Evolutionary conservation across 371 early-diverging fungal species (phyloP), one percentile per base, ranked within the genome.

Genomic region (Lichtheimia corymbifera): DNA sequence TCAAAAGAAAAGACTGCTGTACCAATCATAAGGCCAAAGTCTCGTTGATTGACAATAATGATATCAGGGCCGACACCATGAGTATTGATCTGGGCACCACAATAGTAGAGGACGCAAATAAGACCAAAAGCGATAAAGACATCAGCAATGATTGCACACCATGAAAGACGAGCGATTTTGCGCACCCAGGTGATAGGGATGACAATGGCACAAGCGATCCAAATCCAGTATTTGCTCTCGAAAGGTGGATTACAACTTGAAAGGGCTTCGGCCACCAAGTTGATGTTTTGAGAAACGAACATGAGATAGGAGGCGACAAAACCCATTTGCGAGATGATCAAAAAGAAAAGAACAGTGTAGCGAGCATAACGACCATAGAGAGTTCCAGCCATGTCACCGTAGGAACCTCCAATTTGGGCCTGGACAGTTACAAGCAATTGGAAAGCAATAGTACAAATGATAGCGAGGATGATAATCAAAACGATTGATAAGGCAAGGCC

Each of bases 1-100:
- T 93, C 93, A 66, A 90, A 93, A 0, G 90, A 85, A 71, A 88
- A 93, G 50, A 88, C 81, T 25, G 91, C 87, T 6, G 91, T 91
- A 20, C 91, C 91, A 59, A 91, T 83, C 71, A 89, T 88, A 18
- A 92, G 73, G 5, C 87, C 80, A 67, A 91, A 88, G 35, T 77
- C 72, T 25, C 77, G 66, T 15, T 65, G 53, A 69, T 91, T 90
- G 64, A 89, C 74, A 58, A 75, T 67, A 1, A 68, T 67, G 50
- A 84, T 74, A 49, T 73, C 65, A 24, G 83, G 79, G 1, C 79
- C 83, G 5, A 66, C 51, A 14, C 81, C 81, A 28, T 68, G 25
- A 12, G 58, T 18, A 9, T 58, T 66, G 30, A 83, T 35, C 17
- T 68, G 57, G 54, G 70, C 49, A 44, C 75, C 72, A 20, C 71